Conservation (phyloP, 2,329 filamentous ascomycete genomes). For the Penicillium italicum region DNA sequence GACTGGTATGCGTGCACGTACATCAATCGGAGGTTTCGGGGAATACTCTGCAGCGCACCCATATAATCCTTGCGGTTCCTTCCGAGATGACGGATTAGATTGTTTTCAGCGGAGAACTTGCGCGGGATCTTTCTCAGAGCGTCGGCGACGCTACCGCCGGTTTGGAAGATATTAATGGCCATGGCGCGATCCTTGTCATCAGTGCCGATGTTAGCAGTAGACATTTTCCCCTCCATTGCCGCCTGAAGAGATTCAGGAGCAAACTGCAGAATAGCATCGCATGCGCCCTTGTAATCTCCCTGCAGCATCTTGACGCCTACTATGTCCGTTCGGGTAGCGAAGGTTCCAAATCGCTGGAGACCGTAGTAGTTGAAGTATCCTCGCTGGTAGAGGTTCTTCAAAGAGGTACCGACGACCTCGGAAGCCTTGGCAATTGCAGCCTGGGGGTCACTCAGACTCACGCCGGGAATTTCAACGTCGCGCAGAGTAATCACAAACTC, state of each 20-base stretch:
- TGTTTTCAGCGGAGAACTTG: constrained; percentile 75
- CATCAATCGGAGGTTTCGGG: constrained; percentile 80
- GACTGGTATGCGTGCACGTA: constrained; percentile 97
- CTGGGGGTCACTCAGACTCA: constrained; percentile 44
- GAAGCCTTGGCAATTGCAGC: constrained; percentile 43
- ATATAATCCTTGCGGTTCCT: constrained; percentile 63
- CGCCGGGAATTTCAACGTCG: constrained; percentile 65
- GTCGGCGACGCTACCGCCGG: constrained; percentile 54
- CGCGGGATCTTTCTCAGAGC: constrained; percentile 69
- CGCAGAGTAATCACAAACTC: constrained; percentile 91
- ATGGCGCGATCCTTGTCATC: constrained; percentile 78
- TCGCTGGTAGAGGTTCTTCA: constrained; percentile 64
- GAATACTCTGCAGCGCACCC: constrained; percentile 76
- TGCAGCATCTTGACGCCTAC: constrained; percentile 81
- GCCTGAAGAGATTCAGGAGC: constrained; percentile 60
- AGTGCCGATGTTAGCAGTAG: constrained; percentile 53
- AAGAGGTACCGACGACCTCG: constrained; percentile 51
- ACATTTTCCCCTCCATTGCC: constrained; percentile 46
- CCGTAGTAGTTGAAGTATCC: constrained; percentile 99
- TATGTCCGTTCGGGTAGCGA: constrained; percentile 77
- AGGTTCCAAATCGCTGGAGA: constrained; percentile 92
- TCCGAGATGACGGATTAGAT: constrained; percentile 72
- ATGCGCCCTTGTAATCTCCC: constrained; percentile 74
- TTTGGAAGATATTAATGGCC: constrained; percentile 71
- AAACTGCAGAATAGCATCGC: constrained; percentile 72